These are phyloP conservation scores for Puccinia brachypodii DNA, from an alignment of 1,284 basidiomycete genomes.

Conservation along the genomic window DNA sequence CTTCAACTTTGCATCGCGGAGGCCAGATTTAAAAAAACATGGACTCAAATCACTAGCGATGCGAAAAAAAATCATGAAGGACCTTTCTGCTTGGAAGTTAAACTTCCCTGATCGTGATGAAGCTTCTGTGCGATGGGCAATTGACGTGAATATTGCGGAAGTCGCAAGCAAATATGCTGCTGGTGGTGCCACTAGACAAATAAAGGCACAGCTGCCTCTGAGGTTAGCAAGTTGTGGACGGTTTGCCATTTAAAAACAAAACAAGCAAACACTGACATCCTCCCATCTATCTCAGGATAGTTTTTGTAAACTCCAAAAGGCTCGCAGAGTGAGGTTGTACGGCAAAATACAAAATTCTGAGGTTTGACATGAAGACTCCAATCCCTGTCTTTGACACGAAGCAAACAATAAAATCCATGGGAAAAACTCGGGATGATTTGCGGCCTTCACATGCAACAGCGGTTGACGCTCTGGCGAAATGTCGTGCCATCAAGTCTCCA, in stretches of 20 bases:
- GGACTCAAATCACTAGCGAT: neutral
- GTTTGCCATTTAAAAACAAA: neutral
- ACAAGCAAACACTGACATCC: neutral
- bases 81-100: neutral
- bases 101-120: neutral
- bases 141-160: neutral
- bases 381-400: no score
- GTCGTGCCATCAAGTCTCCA: no score
- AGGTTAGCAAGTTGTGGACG: neutral
- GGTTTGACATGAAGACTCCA: no score
- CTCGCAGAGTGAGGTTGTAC: no score
- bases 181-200: neutral
- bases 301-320: slow-evolving; percentile 10
- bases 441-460: no score
- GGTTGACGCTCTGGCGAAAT: no score
- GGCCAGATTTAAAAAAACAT: neutral
- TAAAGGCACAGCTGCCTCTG: slow-evolving; percentile 3
- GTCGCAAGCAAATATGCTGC: neutral
- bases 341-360: no score
- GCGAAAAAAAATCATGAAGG: neutral
- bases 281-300: neutral
- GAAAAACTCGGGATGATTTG: no score
- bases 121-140: neutral
- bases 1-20: neutral
- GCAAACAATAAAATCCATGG: no score